Conservation (phyloP, 352 stramenopile species). For the Pythium rhizo-oryzae region DNA sequence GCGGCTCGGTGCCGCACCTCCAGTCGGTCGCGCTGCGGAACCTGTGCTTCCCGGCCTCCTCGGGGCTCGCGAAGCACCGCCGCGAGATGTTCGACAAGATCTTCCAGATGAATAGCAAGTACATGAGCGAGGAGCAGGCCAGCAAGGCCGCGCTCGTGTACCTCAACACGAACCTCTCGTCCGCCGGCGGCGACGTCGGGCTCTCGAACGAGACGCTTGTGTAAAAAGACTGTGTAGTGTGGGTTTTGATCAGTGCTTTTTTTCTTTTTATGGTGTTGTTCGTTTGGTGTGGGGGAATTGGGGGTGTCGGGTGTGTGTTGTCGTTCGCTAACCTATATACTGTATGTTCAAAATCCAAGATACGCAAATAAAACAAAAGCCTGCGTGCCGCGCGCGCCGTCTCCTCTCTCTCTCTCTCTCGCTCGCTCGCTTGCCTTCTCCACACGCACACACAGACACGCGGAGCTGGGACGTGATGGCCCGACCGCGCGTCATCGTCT, state of each 20-base stretch:
- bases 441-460: neutral
- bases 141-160: slow-evolving; percentile 74
- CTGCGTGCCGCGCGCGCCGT: neutral
- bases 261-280: slow-evolving; percentile 16
- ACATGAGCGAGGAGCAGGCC: slow-evolving; percentile 74
- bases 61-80: slow-evolving; percentile 51
- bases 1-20: slow-evolving; percentile 65
- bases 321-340: slow-evolving; percentile 21
- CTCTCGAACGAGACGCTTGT: slow-evolving; percentile 55
- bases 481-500: neutral
- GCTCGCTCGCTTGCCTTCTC: neutral
- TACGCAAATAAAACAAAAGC: slow-evolving; percentile 21
- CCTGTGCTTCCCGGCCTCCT: slow-evolving; percentile 58
- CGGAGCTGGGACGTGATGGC: neutral
- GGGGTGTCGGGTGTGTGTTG: neutral
- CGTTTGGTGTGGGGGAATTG: slow-evolving; percentile 3
- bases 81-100: slow-evolving; percentile 66
- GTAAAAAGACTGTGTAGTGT: slow-evolving; percentile 11
- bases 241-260: slow-evolving; percentile 13
- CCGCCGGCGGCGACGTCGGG: slow-evolving; percentile 36
- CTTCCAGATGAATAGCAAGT: slow-evolving; percentile 52
- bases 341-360: slow-evolving; percentile 31
- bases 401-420: no score
- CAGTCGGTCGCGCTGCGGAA: slow-evolving; percentile 65
- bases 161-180: slow-evolving; percentile 63